A percentile compares a stretch with the other conserved stretches of the same genome.
phyloP scores from a whole-genome alignment of 768 basidiomycete species.

The Tricholoma sp. region DNA sequence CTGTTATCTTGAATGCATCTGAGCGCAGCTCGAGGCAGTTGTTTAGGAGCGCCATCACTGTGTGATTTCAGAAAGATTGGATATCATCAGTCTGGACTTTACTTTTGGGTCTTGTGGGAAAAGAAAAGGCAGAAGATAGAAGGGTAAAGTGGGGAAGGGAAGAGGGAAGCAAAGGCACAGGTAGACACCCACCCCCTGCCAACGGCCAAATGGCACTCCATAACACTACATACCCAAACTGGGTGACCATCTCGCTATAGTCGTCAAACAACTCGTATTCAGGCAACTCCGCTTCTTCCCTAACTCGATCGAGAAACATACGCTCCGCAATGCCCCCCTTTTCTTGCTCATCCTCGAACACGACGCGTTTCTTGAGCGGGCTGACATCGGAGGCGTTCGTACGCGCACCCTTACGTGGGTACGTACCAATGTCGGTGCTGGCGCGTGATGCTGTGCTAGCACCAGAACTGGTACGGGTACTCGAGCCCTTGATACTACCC shows the following conservation, averaged over 20 bases:
- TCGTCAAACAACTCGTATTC: conserved; percentile 80
- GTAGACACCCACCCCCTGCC: conserved; percentile 53
- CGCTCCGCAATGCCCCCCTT: conserved; percentile 60
- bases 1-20: conserved; percentile 93
- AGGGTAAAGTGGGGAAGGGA: neutral
- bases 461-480: neutral
- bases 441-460: neutral
- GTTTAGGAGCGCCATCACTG: conserved; percentile 82
- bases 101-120: neutral
- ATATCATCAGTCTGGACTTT: neutral
- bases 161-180: neutral
- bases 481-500: neutral
- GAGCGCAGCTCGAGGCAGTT: conserved; percentile 89
- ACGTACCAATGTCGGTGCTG: too few relatives aligned
- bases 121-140: neutral
- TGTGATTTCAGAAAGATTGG: neutral
- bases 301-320: conserved; percentile 72
- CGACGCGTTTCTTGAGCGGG: conserved; percentile 56
- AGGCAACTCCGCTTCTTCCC: conserved; percentile 72
- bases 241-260: conserved; percentile 95
- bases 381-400: neutral
- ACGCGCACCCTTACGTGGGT: neutral
- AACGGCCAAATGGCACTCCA: conserved; percentile 96
- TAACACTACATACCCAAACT: conserved; percentile 88
- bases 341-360: conserved; percentile 64